These are phyloP conservation scores for Coemansia sp. DNA, from an alignment of 192 early-diverging fungal species.

Conservation along the genomic window DNA sequence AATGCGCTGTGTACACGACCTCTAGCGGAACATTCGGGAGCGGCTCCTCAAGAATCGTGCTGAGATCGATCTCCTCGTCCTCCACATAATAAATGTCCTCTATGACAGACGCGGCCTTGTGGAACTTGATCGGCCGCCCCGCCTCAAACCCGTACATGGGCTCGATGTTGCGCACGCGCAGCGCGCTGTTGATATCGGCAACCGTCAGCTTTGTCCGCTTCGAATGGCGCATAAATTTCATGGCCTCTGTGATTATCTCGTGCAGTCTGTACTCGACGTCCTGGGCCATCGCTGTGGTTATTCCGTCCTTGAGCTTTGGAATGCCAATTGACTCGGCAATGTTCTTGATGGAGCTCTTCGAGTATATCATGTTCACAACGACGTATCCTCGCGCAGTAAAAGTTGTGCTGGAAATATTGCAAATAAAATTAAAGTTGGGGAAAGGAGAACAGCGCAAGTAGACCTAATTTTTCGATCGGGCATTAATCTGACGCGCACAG, in stretches of 20 bases:
- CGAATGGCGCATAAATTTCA: constrained; percentile 96
- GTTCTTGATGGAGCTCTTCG: constrained; percentile 56
- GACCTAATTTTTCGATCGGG: too few relatives aligned
- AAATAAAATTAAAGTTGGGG: constrained; percentile 2
- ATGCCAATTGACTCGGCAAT: constrained; percentile 85
- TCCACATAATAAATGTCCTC: constrained; percentile 85
- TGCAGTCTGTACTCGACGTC: constrained; percentile 96
- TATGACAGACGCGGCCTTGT: constrained; percentile 61
- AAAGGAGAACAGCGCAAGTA: background rate
- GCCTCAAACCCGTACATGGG: constrained; percentile 90
- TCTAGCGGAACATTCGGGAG: constrained; percentile 91
- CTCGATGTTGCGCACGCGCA: constrained; percentile 91
- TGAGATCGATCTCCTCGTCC: constrained; percentile 92
- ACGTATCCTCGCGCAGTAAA: background rate
- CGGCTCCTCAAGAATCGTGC: constrained; percentile 78
- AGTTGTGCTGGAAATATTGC: background rate
- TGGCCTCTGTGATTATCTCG: constrained; percentile 90
- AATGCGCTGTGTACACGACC: constrained; percentile 87
- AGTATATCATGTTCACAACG: constrained; percentile 28
- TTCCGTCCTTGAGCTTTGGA: constrained; percentile 80
- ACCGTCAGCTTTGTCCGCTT: constrained; percentile 77
- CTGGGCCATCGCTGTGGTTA: constrained; percentile 76
- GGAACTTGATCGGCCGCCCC: constrained; percentile 67
- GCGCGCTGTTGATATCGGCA: constrained; percentile 87
- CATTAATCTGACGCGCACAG: background rate